Base-by-base conservation (phyloP, 1,139 yeast species). In the Debaryomycetaceae sp. region DNA sequence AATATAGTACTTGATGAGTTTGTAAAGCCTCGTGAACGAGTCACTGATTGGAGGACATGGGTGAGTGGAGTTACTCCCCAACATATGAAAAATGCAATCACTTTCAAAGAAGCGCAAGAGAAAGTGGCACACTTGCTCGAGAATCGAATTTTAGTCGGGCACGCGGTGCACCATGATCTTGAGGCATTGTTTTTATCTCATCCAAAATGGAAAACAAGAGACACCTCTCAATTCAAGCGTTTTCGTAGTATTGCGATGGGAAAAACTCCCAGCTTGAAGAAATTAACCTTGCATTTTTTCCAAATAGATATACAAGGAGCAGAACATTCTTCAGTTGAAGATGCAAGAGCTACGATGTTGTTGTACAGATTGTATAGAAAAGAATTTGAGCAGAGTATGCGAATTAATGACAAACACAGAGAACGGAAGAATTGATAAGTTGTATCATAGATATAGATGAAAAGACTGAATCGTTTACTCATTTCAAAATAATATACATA, bases 31-130 rank as follows among this genome's bases (percentile, higher is more conserved):
- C 64, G 70, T 30, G 89, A 83, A 50, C 67, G 66, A 40, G 96
- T 91, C 2, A 82, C 91, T 0, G 95, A 89, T 59, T 91, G 94
- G 89, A 74, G 97, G 58, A 91, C 97, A 0, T 82, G 91, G 87
- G 95, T 87, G n/a, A 83, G 94, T 58, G 98, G 98, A 13, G 79
- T 91, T 3, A 70, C 81, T 2, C 86, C 95, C 0, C 61, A 64
- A 6, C 78, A 84, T 55, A 80, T 89, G 85, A 64, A 68, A 30
- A 59, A 71, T 34, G 97, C 96, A 0, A 69, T 83, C 0, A 48
- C 77, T 1, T 84, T 86, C 51, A 70, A 75, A 46, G 78, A 78
- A 28, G 95, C 94, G 0, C 95, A 84, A 55, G 50, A 62, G 11
- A 67, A 65, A 41, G 83, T 83, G 0, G 58, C 78, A 0, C 71